phyloP scores from a whole-genome alignment of 2,329 filamentous ascomycete species.

The Huntiella omanensis region DNA sequence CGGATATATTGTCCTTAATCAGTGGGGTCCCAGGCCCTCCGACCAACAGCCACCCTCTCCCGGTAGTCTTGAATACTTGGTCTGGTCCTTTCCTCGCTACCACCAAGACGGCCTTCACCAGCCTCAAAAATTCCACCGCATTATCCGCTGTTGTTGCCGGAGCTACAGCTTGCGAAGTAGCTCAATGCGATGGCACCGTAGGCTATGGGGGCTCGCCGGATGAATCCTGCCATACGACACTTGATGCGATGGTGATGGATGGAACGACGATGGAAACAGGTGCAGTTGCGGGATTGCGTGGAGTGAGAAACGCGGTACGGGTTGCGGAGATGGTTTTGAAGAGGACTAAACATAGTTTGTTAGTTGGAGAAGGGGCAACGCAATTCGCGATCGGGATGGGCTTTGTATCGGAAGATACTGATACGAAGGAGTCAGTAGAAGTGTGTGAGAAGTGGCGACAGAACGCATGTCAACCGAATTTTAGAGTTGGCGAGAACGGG shows the following conservation, averaged over 20 bases:
- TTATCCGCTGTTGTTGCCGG: conserved; percentile 34
- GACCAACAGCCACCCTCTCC: conserved; percentile 16
- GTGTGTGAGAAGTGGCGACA: conserved; percentile 26
- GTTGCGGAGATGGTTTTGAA: conserved; percentile 33
- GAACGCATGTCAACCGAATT: conserved; percentile 30
- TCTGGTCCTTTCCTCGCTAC: conserved; percentile 31
- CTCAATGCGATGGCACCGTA: conserved; percentile 35
- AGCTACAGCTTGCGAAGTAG: conserved; percentile 30
- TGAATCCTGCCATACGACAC: conserved; percentile 36
- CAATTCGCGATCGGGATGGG: conserved; percentile 32
- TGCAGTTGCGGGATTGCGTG: conserved; percentile 31
- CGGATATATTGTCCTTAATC: no score
- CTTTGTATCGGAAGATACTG: conserved; percentile 26
- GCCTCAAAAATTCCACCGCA: conserved; percentile 21
- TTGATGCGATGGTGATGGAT: conserved; percentile 41
- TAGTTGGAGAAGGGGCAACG: conserved; percentile 34
- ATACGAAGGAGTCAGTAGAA: conserved; percentile 22
- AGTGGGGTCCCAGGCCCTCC: neutral
- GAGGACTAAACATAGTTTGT: conserved; percentile 30
- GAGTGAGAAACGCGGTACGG: conserved; percentile 28
- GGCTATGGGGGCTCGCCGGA: conserved; percentile 36
- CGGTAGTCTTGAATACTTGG: conserved; percentile 37
- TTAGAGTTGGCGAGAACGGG: conserved; percentile 28
- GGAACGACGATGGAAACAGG: conserved; percentile 33
- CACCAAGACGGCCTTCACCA: conserved; percentile 29